Evolutionary conservation across 768 basidiomycete species (phyloP).

Genomic region (Gyrodon lividus): DNA sequence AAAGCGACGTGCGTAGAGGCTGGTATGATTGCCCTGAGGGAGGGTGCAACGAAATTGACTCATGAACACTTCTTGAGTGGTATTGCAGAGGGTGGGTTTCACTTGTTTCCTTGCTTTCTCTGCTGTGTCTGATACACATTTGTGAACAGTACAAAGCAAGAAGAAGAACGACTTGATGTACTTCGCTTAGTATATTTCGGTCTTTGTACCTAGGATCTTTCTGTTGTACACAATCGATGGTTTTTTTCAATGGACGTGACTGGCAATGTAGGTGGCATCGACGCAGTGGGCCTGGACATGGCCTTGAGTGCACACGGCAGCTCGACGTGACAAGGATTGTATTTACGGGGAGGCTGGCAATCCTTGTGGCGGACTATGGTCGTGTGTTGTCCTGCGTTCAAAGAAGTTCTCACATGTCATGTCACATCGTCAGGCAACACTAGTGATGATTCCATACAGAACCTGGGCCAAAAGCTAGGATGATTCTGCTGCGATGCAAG

Average conservation of each 20-base stretch:
- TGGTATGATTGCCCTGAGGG: slow-evolving; percentile 96
- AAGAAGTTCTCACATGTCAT: no score
- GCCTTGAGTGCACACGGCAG: no score
- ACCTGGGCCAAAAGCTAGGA: no score
- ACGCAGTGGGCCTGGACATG: neutral
- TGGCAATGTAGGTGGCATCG: neutral
- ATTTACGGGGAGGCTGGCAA: no score
- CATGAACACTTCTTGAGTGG: slow-evolving; percentile 97
- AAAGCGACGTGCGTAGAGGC: slow-evolving; percentile 99
- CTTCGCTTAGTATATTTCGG: slow-evolving; percentile 64
- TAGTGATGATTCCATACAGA: no score
- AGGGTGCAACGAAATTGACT: slow-evolving; percentile 82
- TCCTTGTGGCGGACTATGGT: no score
- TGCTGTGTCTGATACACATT: slow-evolving; percentile 23
- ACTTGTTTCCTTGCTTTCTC: neutral
- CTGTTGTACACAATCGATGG: slow-evolving; percentile 9
- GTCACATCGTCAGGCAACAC: no score
- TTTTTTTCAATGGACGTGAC: neutral
- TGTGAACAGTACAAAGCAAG: slow-evolving; percentile 86
- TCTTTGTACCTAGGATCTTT: neutral
- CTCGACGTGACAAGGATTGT: no score
- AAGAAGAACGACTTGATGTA: slow-evolving; percentile 99
- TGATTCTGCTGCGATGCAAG: no score
- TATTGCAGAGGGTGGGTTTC: slow-evolving; percentile 74
- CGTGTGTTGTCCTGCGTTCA: no score